Evolutionary conservation across 768 basidiomycete genomes (phyloP).

Genomic region (Pleurotus eryngii): DNA sequence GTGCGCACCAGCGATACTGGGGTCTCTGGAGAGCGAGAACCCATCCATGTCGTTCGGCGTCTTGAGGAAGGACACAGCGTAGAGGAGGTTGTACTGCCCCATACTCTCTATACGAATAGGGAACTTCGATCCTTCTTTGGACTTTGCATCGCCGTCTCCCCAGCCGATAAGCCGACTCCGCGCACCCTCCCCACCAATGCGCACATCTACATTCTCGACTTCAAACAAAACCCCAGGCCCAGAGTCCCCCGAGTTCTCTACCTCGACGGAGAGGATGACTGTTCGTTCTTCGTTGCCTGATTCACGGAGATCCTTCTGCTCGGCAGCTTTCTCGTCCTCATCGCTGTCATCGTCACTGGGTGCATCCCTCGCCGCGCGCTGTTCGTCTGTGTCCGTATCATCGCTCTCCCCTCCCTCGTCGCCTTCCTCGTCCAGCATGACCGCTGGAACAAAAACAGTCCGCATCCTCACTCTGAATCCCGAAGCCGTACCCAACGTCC

Average conservation of each 20-base stretch:
- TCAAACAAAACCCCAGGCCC: conserved; percentile 62
- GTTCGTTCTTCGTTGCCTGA: conserved; percentile 79
- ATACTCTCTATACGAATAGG: conserved; percentile 67
- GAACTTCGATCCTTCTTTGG: conserved; percentile 47
- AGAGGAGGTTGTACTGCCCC: conserved; percentile 87
- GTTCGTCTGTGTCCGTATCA: conserved; percentile 59
- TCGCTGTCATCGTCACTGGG: not conserved
- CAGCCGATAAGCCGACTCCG: conserved; percentile 46
- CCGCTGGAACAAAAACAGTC: conserved; percentile 88
- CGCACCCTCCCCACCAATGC: conserved; percentile 66
- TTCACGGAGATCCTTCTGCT: conserved; percentile 47
- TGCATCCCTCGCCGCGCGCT: not conserved
- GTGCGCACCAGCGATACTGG: conserved; percentile 18
- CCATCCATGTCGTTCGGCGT: conserved; percentile 57
- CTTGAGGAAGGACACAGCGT: conserved; percentile 79
- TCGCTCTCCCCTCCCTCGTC: conserved; percentile 60
- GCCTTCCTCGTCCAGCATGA: conserved; percentile 55
- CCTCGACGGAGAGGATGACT: conserved; percentile 86
- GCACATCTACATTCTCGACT: conserved; percentile 73
- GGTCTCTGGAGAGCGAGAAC: conserved; percentile 28
- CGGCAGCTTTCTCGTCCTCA: not conserved
- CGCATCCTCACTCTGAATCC: conserved; percentile 91
- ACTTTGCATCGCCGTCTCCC: conserved; percentile 46
- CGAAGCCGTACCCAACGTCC: conserved; percentile 72
- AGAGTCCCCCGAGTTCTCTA: conserved; percentile 77